Conservation (phyloP, 345 rosid species). For the Heritiera fomes region DNA sequence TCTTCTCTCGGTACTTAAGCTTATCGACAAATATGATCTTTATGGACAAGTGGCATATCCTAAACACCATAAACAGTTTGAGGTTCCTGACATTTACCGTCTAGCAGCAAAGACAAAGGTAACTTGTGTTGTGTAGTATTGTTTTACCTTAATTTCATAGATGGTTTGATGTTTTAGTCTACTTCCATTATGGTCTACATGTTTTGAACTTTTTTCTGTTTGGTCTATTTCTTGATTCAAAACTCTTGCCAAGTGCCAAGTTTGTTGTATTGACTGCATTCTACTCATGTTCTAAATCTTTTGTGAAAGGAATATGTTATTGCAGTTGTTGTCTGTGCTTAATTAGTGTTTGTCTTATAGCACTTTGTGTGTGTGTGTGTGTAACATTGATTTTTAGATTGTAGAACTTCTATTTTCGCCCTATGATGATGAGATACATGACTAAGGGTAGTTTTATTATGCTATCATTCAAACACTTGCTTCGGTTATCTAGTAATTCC, state of each 20-base stretch:
- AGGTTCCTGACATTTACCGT: slow-evolving; percentile 94
- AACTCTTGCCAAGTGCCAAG: neutral
- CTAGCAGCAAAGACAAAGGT: slow-evolving; percentile 98
- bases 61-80: slow-evolving; percentile 96
- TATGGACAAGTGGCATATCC: slow-evolving; percentile 99
- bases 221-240: slow-evolving; percentile 15
- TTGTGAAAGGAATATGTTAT: neutral
- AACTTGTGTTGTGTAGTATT: slow-evolving; percentile 13
- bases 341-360: neutral
- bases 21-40: slow-evolving; percentile 93
- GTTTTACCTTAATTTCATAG: slow-evolving; percentile 1
- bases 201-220: neutral
- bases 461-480: neutral
- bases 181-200: neutral
- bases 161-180: neutral
- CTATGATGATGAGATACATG: neutral
- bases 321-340: neutral
- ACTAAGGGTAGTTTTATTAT: neutral
- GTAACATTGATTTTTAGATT: neutral
- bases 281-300: neutral
- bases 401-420: neutral
- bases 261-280: neutral
- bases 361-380: neutral
- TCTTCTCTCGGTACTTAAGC: slow-evolving; percentile 92
- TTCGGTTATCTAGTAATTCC: neutral